Evolutionary conservation across 2,329 filamentous ascomycete genomes (phyloP), one percentile per base, ranked within the genome.

Genomic region (Diaporthe sp.): DNA sequence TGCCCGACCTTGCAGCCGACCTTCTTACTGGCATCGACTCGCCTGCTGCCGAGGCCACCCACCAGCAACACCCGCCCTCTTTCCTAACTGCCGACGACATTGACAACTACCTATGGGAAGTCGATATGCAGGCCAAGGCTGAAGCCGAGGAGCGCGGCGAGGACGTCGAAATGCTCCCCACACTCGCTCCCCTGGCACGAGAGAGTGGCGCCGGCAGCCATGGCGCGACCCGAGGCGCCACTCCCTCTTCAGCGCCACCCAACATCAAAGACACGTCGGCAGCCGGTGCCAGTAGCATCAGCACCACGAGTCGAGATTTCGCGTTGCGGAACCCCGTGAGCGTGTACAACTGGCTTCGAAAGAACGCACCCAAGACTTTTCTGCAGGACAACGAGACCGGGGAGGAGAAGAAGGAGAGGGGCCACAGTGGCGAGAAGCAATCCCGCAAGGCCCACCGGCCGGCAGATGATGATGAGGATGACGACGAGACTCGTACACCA

Each of bases 271-370:
- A 75, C 57, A 78, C 78, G 10, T 80, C 82, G 76, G 81, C 84
- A 80, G 85, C 84, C 79, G 84, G 80, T 79, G 82, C 82, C 74
- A 81, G 82, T 58, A 88, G 92, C 73, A 57, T 57, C 28, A 67
- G 73, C 57, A 73, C 73, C 51, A 71, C 75, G 25, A 84, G 85
- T 77, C 75, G 89, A 87, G 84, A 88, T 84, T 81, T 89, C 68
- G 88, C 89, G 39, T 84, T 95, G 34, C 90, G 90, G 70, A 98
- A 98, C 82, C 95, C 96, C 0, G 94, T 95, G 57, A 97, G 94
- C 75, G 96, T 98, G 4, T 97, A 98, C 86, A 98, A 97, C 83
- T 99, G 97, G 97, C 90, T 99, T 17, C 91, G 95, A 77, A 92
- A 95, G 81, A 90, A 98, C 83, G 93, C 95, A 75, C 94, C 95